phyloP scores from a whole-genome alignment of 2,329 filamentous ascomycete species.

The Sordariomycetes sp. region DNA sequence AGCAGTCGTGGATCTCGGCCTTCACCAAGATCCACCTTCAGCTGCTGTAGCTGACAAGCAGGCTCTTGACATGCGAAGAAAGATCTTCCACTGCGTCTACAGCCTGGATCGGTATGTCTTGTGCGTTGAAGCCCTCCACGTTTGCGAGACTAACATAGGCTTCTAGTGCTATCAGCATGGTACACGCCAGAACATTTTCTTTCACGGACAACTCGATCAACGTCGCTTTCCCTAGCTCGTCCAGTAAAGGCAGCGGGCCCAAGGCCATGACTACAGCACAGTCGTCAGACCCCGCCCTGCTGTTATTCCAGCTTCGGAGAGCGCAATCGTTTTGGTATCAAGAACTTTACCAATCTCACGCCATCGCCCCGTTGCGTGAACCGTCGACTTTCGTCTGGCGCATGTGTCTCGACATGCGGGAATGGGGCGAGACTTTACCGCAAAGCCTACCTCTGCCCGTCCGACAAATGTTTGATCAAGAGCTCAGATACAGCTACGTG shows the following conservation, averaged over 20 bases:
- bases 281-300: slow-evolving; percentile 59
- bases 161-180: slow-evolving; percentile 72
- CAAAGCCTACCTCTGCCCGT: slow-evolving; percentile 54
- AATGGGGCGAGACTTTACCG: slow-evolving; percentile 75
- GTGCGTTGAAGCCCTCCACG: background rate
- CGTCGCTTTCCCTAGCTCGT: slow-evolving; percentile 61
- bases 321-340: slow-evolving; percentile 88
- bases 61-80: slow-evolving; percentile 67
- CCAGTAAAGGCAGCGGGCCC: slow-evolving; percentile 32
- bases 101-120: slow-evolving; percentile 70
- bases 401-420: slow-evolving; percentile 65
- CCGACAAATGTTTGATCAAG: slow-evolving; percentile 73
- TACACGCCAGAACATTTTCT: slow-evolving; percentile 79
- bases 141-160: slow-evolving; percentile 11
- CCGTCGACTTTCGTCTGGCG: slow-evolving; percentile 66
- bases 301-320: slow-evolving; percentile 75
- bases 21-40: slow-evolving; percentile 81
- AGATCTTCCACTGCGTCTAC: slow-evolving; percentile 87
- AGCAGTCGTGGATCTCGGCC: slow-evolving; percentile 79
- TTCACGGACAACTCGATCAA: slow-evolving; percentile 85
- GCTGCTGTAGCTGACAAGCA: slow-evolving; percentile 58
- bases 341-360: slow-evolving; percentile 69
- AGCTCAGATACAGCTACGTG: slow-evolving; percentile 83
- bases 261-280: slow-evolving; percentile 33
- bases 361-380: slow-evolving; percentile 54